These are phyloP conservation scores for Penicillium polonicum DNA, from an alignment of 2,329 filamentous ascomycete species.

Conservation along the genomic window DNA sequence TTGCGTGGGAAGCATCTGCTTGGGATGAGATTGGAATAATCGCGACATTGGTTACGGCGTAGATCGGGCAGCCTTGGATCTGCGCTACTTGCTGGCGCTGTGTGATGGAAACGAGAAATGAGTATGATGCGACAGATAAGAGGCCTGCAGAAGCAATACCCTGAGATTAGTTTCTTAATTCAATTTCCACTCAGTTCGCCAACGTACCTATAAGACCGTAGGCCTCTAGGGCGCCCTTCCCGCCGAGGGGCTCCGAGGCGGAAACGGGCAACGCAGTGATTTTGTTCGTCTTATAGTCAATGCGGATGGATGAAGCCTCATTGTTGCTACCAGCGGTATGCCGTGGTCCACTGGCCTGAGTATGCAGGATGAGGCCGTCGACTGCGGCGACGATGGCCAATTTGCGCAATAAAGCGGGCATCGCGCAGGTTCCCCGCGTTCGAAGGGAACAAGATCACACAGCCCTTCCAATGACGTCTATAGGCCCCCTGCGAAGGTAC, in stretches of 20 bases:
- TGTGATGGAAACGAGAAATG: conserved; percentile 84
- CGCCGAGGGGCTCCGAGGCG: conserved; percentile 27
- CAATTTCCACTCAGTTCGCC: neutral
- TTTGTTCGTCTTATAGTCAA: conserved; percentile 65
- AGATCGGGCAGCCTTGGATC: conserved; percentile 77
- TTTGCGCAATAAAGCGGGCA: conserved; percentile 78
- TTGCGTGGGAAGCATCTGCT: conserved; percentile 69
- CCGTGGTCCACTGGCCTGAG: conserved; percentile 50
- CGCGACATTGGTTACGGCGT: conserved; percentile 82
- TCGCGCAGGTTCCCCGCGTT: conserved; percentile 36
- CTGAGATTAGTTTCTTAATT: conserved; percentile 1
- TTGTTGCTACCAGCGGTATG: conserved; percentile 49
- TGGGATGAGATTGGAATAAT: conserved; percentile 84
- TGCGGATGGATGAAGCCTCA: conserved; percentile 60
- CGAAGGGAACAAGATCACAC: conserved; percentile 2
- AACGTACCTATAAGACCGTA: conserved; percentile 58
- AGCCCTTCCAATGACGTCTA: neutral
- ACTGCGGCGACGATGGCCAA: conserved; percentile 75
- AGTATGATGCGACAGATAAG: conserved; percentile 74
- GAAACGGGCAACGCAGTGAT: conserved; percentile 49
- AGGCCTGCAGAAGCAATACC: conserved; percentile 60
- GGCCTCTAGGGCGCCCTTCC: conserved; percentile 45
- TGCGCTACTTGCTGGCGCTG: conserved; percentile 85
- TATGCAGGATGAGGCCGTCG: conserved; percentile 80
- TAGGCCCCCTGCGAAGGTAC: neutral